phyloP scores from a whole-genome alignment of 495 filamentous ascomycete genomes.

The Penicillium longicatenatum region DNA sequence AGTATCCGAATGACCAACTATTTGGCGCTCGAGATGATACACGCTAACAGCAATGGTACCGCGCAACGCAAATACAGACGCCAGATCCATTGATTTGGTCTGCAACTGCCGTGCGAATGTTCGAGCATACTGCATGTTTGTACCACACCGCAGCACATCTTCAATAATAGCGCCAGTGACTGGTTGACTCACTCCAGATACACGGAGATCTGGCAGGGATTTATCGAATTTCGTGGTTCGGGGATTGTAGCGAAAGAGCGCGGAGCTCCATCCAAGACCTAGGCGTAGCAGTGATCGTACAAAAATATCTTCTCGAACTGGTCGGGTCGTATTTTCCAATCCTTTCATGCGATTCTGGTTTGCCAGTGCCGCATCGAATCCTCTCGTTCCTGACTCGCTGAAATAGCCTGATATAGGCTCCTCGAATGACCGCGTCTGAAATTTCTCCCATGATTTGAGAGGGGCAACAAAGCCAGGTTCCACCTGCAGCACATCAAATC shows the following conservation, averaged over 20 bases:
- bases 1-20: constrained; percentile 26
- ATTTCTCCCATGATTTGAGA: constrained; percentile 75
- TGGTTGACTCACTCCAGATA: constrained; percentile 67
- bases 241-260: constrained; percentile 72
- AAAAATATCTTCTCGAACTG: constrained; percentile 50
- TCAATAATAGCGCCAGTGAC: constrained; percentile 58
- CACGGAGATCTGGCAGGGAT: constrained; percentile 53
- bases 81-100: constrained; percentile 29
- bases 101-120: constrained; percentile 53
- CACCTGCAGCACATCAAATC: constrained; percentile 24
- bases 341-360: constrained; percentile 20
- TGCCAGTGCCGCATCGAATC: constrained; percentile 69
- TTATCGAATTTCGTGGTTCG: constrained; percentile 59
- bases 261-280: constrained; percentile 77
- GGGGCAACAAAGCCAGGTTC: constrained; percentile 27
- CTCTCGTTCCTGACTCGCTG: constrained; percentile 71
- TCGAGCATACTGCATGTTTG: constrained; percentile 61
- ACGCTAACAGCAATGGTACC: constrained; percentile 37
- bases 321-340: constrained; percentile 13
- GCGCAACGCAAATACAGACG: constrained; percentile 40
- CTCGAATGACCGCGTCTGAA: constrained; percentile 44
- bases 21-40: constrained; percentile 41
- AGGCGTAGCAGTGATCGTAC: constrained; percentile 67
- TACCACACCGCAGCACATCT: constrained; percentile 67
- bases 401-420: constrained; percentile 64